These are phyloP conservation scores for Phaseolus coccineus DNA, from an alignment of 331 rosid genomes.

Conservation along the genomic window DNA sequence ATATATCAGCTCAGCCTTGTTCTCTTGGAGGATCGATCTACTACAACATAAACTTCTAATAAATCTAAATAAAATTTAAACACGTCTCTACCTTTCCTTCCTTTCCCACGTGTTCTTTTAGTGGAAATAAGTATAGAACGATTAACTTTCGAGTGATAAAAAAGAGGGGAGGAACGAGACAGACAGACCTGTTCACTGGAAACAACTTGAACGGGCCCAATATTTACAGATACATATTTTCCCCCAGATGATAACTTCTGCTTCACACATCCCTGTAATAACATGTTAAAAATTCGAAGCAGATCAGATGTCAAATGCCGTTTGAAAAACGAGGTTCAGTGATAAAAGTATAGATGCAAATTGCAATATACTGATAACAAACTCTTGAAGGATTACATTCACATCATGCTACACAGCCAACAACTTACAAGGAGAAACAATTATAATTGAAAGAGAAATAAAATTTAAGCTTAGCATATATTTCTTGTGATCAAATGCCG, in stretches of 20 bases:
- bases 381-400: slow-evolving; percentile 13
- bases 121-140: background rate
- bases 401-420: background rate
- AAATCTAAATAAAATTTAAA: background rate
- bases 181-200: slow-evolving; percentile 78
- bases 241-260: slow-evolving; percentile 75
- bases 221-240: slow-evolving; percentile 80
- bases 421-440: background rate
- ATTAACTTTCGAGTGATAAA: background rate
- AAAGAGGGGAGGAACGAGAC: slow-evolving; percentile 19
- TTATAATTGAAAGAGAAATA: too few species aligned
- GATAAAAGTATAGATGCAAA: background rate
- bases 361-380: background rate
- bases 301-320: background rate
- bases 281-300: slow-evolving; percentile 10
- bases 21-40: too few species aligned
- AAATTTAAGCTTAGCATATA: slow-evolving; percentile 12
- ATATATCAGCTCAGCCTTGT: background rate
- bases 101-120: background rate
- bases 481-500: slow-evolving; percentile 1
- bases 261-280: slow-evolving; percentile 66
- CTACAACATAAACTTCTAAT: background rate
- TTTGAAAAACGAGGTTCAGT: background rate
- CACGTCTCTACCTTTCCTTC: background rate
- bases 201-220: slow-evolving; percentile 76